Evolutionary conservation across 257 asterid genomes (phyloP), one percentile per base, ranked within the genome.

Genomic region (Pogostemon cablin): DNA sequence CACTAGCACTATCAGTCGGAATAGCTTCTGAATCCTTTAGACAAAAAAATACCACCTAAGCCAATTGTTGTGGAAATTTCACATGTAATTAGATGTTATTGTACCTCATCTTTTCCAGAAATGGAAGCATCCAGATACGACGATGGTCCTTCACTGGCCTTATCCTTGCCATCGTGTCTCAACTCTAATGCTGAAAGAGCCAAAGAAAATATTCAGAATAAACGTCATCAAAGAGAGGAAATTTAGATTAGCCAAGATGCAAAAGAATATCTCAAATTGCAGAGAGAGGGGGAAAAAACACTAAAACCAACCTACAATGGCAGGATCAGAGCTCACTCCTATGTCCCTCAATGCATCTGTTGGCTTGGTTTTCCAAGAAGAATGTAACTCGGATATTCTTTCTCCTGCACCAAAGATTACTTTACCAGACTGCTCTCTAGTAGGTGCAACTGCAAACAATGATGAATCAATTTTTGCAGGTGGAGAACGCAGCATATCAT

Each of bases 401-500:
- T 80, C 85, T 62, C 65, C 81, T 70, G 63, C 34, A 53, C 67
- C 76, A 43, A 62, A 70, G 41, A 41, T 54, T 5, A 37, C 43
- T 68, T 63, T 66, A 41, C 78, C 78, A 78, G 71, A 50, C 52
- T 81, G 78, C 76, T 65, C 72, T 35, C 66, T 69, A 68, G 7
- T 73, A 54, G 73, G 72, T 58, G 82, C 71, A 37, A 73, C 66
- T 44, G 77, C 80, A 72, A 72, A 75, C 72, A 72, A 78, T 73
- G 84, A 78, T 8, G 79, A 81, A 82, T 82, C 87, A 60, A 58
- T 62, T 72, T 70, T 84, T 41, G 78, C 50, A 35, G 87, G 79
- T 67, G 92, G 84, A 35, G 88, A 62, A 41, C 73, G 86, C 66
- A 92, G 79, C 83, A 92, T 66, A 80, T 90, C 96, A 39, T 86